phyloP scores from a whole-genome alignment of 2,329 filamentous ascomycete species.

The Akanthomyces lecanii region DNA sequence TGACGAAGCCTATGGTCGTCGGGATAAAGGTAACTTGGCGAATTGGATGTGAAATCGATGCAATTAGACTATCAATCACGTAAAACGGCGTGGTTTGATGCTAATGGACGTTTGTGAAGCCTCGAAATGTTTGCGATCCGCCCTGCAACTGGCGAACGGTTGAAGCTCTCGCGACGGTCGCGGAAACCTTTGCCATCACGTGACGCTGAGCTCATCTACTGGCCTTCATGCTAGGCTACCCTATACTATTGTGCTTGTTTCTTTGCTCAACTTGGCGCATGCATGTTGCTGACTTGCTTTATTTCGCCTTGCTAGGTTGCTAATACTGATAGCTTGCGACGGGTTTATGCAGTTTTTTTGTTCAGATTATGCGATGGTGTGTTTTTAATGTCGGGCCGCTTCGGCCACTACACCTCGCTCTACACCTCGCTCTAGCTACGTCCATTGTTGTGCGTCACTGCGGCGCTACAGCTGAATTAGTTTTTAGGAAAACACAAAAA shows the following conservation, averaged over 20 bases:
- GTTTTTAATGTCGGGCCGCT: too few species aligned
- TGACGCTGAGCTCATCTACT: constrained; percentile 19
- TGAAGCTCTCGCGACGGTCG: constrained; percentile 25
- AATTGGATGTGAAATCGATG: constrained; percentile 6
- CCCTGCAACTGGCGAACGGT: constrained; percentile 23
- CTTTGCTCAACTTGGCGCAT: background rate
- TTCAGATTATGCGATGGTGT: too few species aligned
- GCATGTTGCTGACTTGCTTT: background rate
- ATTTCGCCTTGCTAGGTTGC: background rate
- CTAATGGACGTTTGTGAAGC: constrained; percentile 16
- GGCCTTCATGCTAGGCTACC: background rate
- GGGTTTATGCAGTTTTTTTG: background rate
- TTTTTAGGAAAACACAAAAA: background rate
- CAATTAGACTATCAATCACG: background rate
- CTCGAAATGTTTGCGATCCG: constrained; percentile 34
- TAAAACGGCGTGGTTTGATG: constrained; percentile 1
- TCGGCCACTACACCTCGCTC: too few species aligned
- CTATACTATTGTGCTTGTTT: background rate
- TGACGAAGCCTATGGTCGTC: constrained; percentile 6
- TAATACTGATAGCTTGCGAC: too few species aligned
- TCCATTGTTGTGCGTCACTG: background rate
- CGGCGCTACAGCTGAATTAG: too few species aligned
- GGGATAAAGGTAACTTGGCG: background rate
- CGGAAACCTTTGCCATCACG: constrained; percentile 27
- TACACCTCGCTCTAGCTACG: too few species aligned